These are phyloP conservation scores for Rhynchospora breviuscula DNA, from an alignment of 176 grass and related monocot genomes.

Conservation along the genomic window DNA sequence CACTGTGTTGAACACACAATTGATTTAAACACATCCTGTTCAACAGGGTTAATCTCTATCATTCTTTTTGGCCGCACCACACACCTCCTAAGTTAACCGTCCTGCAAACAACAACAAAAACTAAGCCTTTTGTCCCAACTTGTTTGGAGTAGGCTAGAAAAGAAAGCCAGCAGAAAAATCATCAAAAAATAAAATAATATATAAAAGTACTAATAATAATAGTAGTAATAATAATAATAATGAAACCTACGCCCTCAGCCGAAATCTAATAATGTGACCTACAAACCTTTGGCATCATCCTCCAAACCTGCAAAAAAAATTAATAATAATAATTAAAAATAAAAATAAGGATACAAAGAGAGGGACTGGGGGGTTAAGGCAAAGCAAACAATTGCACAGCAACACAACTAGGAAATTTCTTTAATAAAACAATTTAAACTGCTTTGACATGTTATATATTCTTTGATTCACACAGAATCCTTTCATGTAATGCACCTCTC, in stretches of 20 bases:
- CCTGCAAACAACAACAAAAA: background rate
- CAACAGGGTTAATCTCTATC: background rate
- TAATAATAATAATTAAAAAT: background rate
- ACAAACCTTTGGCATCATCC: no score
- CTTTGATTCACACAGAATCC: background rate
- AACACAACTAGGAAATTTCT: background rate
- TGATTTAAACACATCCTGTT: background rate
- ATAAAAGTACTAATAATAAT: no score
- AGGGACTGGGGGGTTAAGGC: background rate
- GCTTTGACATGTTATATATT: background rate
- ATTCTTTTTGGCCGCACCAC: background rate
- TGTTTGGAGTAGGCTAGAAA: no score
- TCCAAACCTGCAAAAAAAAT: no score
- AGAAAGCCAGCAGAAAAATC: no score
- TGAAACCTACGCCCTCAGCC: no score
- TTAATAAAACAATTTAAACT: no score
- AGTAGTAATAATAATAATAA: no score
- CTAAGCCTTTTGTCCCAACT: no score
- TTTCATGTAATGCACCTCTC: background rate
- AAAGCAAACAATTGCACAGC: background rate
- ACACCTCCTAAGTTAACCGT: background rate
- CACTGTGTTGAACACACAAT: background rate
- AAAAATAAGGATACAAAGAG: background rate
- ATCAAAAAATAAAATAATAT: no score
- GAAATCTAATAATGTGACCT: no score